Percentiles rank a stretch among this genome's conserved stretches.
Conservation (phyloP, 2,329 filamentous ascomycete species). For the Leptographium lundbergii region DNA sequence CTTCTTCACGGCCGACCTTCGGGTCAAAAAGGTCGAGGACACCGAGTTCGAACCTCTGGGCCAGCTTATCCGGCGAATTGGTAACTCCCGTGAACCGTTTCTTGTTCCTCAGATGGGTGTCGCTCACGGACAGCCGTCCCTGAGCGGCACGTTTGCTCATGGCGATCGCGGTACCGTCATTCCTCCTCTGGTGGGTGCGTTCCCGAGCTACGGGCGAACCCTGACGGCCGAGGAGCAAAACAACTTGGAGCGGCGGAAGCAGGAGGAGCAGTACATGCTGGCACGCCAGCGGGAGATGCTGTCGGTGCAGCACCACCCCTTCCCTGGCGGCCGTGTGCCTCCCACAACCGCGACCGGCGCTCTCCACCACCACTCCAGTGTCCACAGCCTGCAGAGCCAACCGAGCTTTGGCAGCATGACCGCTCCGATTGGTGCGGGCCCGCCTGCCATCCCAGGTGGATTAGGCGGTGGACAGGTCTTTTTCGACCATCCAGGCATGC, state of each 20-base stretch:
- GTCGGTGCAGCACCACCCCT: conserved; percentile 45
- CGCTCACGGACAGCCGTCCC: conserved; percentile 63
- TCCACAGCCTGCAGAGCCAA: conserved; percentile 91
- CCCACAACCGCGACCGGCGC: conserved; percentile 21
- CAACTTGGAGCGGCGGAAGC: conserved; percentile 87
- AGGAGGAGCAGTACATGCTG: conserved; percentile 96
- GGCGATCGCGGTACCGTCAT: conserved; percentile 50
- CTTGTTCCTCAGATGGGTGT: conserved; percentile 95
- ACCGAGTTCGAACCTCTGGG: conserved; percentile 88
- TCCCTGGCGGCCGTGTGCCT: conserved; percentile 13
- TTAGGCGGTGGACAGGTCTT: conserved; percentile 52
- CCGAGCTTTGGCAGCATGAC: conserved; percentile 92
- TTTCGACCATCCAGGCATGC: conserved; percentile 47
- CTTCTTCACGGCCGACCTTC: conserved; percentile 88
- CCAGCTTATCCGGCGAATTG: conserved; percentile 87
- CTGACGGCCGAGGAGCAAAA: conserved; percentile 97
- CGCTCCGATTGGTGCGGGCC: conserved; percentile 57
- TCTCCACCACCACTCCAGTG: conserved; percentile 87
- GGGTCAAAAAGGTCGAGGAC: conserved; percentile 92
- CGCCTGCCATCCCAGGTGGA: conserved; percentile 39
- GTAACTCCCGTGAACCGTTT: conserved; percentile 95
- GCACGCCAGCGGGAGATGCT: conserved; percentile 90
- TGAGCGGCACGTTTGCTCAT: conserved; percentile 33
- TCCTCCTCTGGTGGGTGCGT: conserved; percentile 83
- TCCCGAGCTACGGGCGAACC: conserved; percentile 92